phyloP scores from a whole-genome alignment of 495 filamentous ascomycete species.

The Neurospora sp. region DNA sequence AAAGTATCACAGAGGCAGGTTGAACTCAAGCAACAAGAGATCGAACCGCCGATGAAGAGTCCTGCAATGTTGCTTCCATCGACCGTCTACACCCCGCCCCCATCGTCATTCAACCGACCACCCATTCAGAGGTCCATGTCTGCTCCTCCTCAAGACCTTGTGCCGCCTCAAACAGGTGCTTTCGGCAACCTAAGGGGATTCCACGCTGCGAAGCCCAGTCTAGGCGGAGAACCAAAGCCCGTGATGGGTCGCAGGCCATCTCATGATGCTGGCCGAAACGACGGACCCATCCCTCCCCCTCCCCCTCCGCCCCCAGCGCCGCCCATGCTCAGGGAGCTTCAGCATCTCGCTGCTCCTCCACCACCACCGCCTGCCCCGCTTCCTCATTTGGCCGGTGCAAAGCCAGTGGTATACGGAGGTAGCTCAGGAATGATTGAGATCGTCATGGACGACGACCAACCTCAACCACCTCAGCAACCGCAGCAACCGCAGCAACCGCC shows the following conservation, averaged over 20 bases:
- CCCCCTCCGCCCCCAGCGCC: constrained; percentile 38
- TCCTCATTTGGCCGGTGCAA: constrained; percentile 16
- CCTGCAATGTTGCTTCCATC: constrained; percentile 43
- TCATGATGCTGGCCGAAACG: constrained; percentile 33
- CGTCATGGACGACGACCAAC: constrained; percentile 55
- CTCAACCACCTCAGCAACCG: constrained; percentile 7
- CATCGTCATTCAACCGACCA: constrained; percentile 11
- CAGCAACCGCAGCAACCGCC: background rate
- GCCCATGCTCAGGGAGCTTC: constrained; percentile 71
- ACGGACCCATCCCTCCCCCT: constrained; percentile 28
- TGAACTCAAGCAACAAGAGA: constrained; percentile 10
- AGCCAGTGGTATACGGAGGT: constrained; percentile 27
- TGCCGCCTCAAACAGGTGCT: constrained; percentile 18
- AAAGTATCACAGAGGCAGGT: constrained; percentile 1
- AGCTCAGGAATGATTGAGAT: constrained; percentile 62
- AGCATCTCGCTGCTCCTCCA: constrained; percentile 62
- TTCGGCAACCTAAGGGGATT: constrained; percentile 45
- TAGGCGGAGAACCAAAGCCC: constrained; percentile 13
- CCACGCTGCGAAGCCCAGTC: constrained; percentile 32
- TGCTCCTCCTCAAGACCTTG: constrained; percentile 53
- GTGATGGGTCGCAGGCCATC: constrained; percentile 34
- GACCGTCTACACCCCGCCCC: constrained; percentile 55
- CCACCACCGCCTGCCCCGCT: constrained; percentile 58
- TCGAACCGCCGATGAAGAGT: constrained; percentile 12
- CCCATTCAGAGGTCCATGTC: constrained; percentile 59